Evolutionary conservation across 371 early-diverging fungal genomes (phyloP).

Genomic region (Lichtheimia ramosa): DNA sequence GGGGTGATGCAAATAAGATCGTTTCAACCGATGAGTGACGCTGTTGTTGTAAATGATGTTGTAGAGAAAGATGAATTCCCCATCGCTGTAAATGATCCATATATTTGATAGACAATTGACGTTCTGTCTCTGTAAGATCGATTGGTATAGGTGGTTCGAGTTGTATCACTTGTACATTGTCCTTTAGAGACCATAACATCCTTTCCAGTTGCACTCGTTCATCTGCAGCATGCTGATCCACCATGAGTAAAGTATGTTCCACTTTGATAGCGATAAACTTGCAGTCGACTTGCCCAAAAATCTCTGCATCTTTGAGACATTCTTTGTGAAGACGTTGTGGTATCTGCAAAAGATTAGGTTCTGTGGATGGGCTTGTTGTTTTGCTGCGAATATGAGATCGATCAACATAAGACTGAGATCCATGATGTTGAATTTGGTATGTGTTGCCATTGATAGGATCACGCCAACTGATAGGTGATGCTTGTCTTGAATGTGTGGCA

Average conservation of each 20-base stretch:
- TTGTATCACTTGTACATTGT: constrained; percentile 29
- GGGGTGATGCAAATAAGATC: constrained; percentile 18
- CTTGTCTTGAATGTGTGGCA: not conserved
- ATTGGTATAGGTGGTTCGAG: constrained; percentile 55
- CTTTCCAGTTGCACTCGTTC: constrained; percentile 75
- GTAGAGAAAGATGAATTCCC: constrained; percentile 52
- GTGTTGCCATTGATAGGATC: too few relatives aligned
- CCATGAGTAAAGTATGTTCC: constrained; percentile 42
- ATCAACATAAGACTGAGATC: not conserved
- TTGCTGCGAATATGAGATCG: not conserved
- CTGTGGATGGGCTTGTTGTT: not conserved
- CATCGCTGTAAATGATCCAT: constrained; percentile 45
- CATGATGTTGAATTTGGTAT: not conserved
- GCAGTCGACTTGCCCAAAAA: constrained; percentile 67
- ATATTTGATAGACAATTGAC: constrained; percentile 25
- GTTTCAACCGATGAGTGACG: not conserved
- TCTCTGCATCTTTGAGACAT: constrained; percentile 27
- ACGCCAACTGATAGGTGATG: too few relatives aligned
- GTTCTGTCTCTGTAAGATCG: constrained; percentile 42
- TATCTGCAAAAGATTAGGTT: not conserved
- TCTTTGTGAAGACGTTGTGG: constrained; percentile 33
- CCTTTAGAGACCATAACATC: constrained; percentile 27
- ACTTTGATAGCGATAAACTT: constrained; percentile 64
- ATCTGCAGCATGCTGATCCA: constrained; percentile 90
- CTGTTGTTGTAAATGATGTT: not conserved